These are phyloP conservation scores for Lipomyces oligophaga DNA, from an alignment of 805 yeast species.

Conservation along the genomic window DNA sequence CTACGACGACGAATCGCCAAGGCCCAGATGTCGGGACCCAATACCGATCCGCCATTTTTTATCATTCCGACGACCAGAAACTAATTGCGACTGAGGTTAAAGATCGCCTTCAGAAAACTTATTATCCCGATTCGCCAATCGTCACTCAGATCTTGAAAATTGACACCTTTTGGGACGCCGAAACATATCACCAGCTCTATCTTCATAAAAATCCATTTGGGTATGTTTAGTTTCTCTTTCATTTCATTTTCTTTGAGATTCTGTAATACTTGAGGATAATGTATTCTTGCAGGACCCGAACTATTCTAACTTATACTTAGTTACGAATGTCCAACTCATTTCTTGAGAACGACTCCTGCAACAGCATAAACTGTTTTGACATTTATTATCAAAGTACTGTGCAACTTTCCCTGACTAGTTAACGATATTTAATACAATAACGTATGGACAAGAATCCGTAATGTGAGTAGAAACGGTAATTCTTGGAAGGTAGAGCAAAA, in stretches of 20 bases:
- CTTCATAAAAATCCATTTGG: slow-evolving; percentile 77
- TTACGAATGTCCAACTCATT: slow-evolving; percentile 85
- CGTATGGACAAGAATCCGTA: no score
- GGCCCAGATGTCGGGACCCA: slow-evolving; percentile 90
- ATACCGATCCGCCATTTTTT: slow-evolving; percentile 78
- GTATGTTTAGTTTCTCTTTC: slow-evolving; percentile 36
- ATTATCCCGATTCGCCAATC: slow-evolving; percentile 65
- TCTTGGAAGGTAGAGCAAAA: no score
- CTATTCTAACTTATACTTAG: slow-evolving; percentile 2
- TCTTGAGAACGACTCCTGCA: slow-evolving; percentile 54
- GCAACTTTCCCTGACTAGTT: no score
- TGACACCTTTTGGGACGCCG: slow-evolving; percentile 82
- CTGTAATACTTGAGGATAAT: neutral
- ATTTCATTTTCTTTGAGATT: neutral
- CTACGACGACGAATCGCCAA: slow-evolving; percentile 76
- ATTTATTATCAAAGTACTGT: no score
- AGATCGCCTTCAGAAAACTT: slow-evolving; percentile 60
- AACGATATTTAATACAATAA: no score
- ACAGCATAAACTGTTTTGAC: no score
- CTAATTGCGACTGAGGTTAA: slow-evolving; percentile 45
- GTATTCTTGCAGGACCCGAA: neutral
- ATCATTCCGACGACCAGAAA: slow-evolving; percentile 52
- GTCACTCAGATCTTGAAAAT: slow-evolving; percentile 69
- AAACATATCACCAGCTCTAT: slow-evolving; percentile 86
- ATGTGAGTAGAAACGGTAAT: no score